Conservation (phyloP, 441 rosid genomes). For the Sinapis alba region DNA sequence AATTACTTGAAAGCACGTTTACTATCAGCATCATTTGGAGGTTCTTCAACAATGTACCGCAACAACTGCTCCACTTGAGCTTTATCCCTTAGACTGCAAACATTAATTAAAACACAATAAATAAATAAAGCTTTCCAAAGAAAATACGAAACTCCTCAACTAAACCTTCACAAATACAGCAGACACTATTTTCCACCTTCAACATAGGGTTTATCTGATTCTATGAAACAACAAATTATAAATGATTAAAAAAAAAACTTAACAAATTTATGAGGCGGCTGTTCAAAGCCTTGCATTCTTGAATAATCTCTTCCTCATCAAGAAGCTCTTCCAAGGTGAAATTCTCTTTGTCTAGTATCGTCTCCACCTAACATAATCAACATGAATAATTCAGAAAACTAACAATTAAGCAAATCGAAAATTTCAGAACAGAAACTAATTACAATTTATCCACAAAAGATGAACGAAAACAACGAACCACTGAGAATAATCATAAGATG, state of each 20-base stretch:
- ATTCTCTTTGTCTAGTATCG: slow-evolving; percentile 82
- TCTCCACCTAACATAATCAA: slow-evolving; percentile 67
- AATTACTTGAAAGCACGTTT: slow-evolving; percentile 83
- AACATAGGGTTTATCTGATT: neutral
- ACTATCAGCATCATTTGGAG: slow-evolving; percentile 86
- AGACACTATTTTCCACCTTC: neutral
- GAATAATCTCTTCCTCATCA: slow-evolving; percentile 97
- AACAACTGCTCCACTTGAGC: slow-evolving; percentile 89
- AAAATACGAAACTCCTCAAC: slow-evolving; percentile 5
- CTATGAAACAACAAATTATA: neutral
- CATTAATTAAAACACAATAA: slow-evolving; percentile 2
- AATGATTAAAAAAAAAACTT: slow-evolving; percentile 20
- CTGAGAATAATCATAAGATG: neutral
- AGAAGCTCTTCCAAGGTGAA: slow-evolving; percentile 95
- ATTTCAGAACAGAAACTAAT: neutral
- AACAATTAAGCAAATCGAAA: neutral
- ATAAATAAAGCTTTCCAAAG: slow-evolving; percentile 1
- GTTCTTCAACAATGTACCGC: slow-evolving; percentile 77
- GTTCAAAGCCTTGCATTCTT: slow-evolving; percentile 97
- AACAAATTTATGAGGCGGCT: slow-evolving; percentile 96
- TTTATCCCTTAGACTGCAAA: slow-evolving; percentile 78
- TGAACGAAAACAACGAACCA: neutral
- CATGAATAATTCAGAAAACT: neutral
- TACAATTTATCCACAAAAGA: neutral
- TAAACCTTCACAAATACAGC: slow-evolving; percentile 5